These are phyloP conservation scores for Psilocybe sp. DNA, from an alignment of 768 basidiomycete genomes.

Conservation along the genomic window DNA sequence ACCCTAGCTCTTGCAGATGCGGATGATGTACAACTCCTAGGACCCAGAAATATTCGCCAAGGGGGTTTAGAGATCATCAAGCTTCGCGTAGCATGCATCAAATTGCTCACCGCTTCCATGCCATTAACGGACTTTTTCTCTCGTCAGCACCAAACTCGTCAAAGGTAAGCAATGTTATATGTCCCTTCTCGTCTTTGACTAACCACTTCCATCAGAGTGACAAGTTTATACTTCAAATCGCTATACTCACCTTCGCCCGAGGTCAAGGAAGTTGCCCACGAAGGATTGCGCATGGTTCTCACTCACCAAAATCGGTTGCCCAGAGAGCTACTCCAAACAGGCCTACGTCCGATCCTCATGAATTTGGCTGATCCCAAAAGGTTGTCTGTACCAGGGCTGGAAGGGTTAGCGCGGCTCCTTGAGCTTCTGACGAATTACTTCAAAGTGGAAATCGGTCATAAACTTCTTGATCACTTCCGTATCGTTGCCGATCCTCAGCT, in stretches of 20 bases:
- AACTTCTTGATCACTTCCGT: conserved; percentile 94
- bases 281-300: conserved; percentile 86
- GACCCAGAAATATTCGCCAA: conserved; percentile 74
- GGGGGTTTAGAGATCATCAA: conserved; percentile 79
- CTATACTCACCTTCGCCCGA: conserved; percentile 89
- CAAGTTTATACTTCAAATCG: conserved; percentile 96
- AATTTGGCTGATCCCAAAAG: conserved; percentile 96
- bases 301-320: conserved; percentile 89
- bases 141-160: conserved; percentile 78
- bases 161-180: conserved; percentile 52
- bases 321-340: conserved; percentile 92
- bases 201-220: conserved; percentile 52
- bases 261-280: conserved; percentile 94
- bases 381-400: conserved; percentile 86
- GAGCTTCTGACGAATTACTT: conserved; percentile 98
- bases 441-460: conserved; percentile 98
- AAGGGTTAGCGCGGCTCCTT: conserved; percentile 90
- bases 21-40: conserved; percentile 81
- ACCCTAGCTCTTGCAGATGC: conserved; percentile 94
- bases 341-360: conserved; percentile 94
- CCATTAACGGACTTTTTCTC: conserved; percentile 91
- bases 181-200: not conserved
- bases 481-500: conserved; percentile 88
- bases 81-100: conserved; percentile 91
- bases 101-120: conserved; percentile 91